Evolutionary conservation across 805 yeast genomes (phyloP).

Genomic region (Teunomyces gatunensis): DNA sequence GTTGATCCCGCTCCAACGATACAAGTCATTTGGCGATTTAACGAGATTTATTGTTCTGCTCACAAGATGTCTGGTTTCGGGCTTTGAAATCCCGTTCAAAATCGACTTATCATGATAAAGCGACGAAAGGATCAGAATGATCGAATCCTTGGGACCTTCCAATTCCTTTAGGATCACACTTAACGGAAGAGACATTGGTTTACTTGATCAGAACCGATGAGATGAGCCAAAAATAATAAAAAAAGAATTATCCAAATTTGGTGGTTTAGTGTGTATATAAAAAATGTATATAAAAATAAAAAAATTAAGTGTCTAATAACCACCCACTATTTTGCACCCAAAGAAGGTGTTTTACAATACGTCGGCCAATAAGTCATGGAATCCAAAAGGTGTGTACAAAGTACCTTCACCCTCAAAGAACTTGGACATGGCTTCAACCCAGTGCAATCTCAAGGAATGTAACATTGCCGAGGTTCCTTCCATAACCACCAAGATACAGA

Average conservation of each 20-base stretch:
- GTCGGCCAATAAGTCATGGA: conserved; percentile 20
- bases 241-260: background rate
- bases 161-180: conserved; percentile 8
- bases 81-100: conserved; percentile 43
- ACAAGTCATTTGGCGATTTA: conserved; percentile 41
- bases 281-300: background rate
- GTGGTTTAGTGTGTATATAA: background rate
- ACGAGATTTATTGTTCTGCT: conserved; percentile 42
- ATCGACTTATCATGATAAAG: conserved; percentile 27
- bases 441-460: conserved; percentile 71
- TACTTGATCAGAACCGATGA: background rate
- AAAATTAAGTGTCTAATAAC: background rate
- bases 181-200: conserved; percentile 10
- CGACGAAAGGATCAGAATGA: conserved; percentile 31
- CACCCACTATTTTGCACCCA: background rate
- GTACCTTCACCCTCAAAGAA: conserved; percentile 76
- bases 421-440: conserved; percentile 83
- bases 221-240: background rate
- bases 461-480: conserved; percentile 86
- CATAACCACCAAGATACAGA: conserved; percentile 68
- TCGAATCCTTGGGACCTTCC: conserved; percentile 9
- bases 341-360: conserved; percentile 5
- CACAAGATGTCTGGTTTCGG: conserved; percentile 50
- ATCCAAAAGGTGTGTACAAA: conserved; percentile 62
- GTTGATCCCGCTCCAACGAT: conserved; percentile 61